Evolutionary conservation across 495 filamentous ascomycete genomes (phyloP), one percentile per base, ranked within the genome.

Genomic region (Haplographium delicatum): DNA sequence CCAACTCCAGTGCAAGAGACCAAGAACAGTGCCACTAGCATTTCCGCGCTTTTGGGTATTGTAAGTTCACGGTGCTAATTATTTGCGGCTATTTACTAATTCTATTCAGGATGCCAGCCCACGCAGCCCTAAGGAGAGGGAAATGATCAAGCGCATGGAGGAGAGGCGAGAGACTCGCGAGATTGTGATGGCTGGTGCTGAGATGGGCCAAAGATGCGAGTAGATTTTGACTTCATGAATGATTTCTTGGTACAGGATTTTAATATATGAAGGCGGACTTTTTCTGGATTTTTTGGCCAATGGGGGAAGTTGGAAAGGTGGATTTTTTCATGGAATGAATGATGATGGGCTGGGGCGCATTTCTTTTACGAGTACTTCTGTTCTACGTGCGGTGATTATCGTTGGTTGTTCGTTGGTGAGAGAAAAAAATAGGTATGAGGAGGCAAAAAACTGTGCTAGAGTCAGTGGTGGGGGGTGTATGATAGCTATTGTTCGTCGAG

Each of bases 11-110:
- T 57, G 26, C 55, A 55, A 25, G 60, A 62, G 39, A 47, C 16
- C 42, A 59, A 55, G 50, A 53, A 8, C 37, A 74, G 74, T 33
- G 75, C 71, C 64, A 80, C 74, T 20, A 65, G 75, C 59, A 78
- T 80, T 30, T 72, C 72, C 41, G 70, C 76, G 24, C 74, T 79
- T 27, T 57, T 78, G 15, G 76, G 74, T 19, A 76, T 72, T 51
- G 57, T 59, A 56, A 59, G 57, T 59, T 40, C 2, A 6, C n/a
- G n/a, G n/a, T n/a, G n/a, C n/a, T n/a, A n/a, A n/a, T n/a, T n/a
- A n/a, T n/a, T n/a, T n/a, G n/a, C n/a, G n/a, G n/a, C n/a, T n/a
- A 11, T 9, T 28, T 48, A 34, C 43, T 57, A 50, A 58, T 34
- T 15, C 44, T 40, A 22, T 13, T 13, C 25, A 59, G 57, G 74